Conservation (phyloP, 2,329 filamentous ascomycete species). For the Fusarium fracticaudum region DNA sequence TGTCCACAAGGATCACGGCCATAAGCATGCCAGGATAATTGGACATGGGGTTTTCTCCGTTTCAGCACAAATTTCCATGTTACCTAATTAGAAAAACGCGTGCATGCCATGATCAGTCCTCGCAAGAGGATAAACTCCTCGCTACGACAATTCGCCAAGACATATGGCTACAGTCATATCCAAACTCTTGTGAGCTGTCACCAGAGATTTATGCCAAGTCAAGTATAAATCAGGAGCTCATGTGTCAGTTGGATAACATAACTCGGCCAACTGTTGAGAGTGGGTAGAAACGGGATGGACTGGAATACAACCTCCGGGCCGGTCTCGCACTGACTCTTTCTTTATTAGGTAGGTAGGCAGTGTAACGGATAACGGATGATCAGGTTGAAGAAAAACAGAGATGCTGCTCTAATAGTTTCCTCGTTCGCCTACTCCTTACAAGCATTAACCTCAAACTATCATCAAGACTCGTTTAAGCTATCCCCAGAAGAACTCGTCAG, state of each 20-base stretch:
- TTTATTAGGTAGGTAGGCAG: background rate
- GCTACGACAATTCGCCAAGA: background rate
- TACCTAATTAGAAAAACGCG: slow-evolving; percentile 4
- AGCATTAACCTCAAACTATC: slow-evolving; percentile 5
- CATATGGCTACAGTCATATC: background rate
- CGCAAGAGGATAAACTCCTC: background rate
- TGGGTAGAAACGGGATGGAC: slow-evolving; percentile 1
- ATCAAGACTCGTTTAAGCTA: slow-evolving; percentile 6
- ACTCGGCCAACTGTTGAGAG: background rate
- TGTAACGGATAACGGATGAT: background rate
- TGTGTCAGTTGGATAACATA: background rate
- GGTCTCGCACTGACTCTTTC: slow-evolving; percentile 9
- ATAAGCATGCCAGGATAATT: slow-evolving; percentile 19
- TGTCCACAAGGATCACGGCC: slow-evolving; percentile 17
- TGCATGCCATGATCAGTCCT: background rate
- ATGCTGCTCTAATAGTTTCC: slow-evolving; percentile 3
- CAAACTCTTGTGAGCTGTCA: background rate
- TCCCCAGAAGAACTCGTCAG: slow-evolving; percentile 19
- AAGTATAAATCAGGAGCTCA: background rate
- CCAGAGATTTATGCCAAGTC: background rate
- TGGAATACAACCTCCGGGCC: slow-evolving; percentile 5
- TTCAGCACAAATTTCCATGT: slow-evolving; percentile 17
- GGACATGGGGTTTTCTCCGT: slow-evolving; percentile 15
- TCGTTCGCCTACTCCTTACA: slow-evolving; percentile 10
- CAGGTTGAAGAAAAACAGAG: background rate